Percentiles rank a stretch among this genome's conserved stretches.
Conservation (phyloP, 441 rosid genomes). For the Pelargonium cotyledonis region DNA sequence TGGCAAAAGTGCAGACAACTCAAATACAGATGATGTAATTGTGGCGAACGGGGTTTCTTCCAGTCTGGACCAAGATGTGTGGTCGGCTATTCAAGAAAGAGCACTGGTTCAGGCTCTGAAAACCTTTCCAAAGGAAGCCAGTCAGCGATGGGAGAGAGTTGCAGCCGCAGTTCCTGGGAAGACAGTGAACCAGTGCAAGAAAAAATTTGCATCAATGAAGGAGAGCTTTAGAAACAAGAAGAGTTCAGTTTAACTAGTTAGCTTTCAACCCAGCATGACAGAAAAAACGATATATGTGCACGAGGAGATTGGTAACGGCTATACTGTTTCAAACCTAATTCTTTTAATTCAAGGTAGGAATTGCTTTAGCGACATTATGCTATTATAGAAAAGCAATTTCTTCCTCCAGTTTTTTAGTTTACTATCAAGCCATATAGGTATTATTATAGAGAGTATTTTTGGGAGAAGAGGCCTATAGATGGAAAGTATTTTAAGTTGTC, state of each 20-base stretch:
- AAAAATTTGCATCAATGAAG: slow-evolving; percentile 71
- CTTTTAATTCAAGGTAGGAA: not conserved
- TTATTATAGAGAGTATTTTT: slow-evolving; percentile 2
- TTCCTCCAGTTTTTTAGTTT: not conserved
- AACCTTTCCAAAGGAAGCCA: slow-evolving; percentile 85
- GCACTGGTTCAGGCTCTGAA: slow-evolving; percentile 93
- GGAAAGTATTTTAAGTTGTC: slow-evolving; percentile 3
- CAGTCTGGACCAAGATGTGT: slow-evolving; percentile 61
- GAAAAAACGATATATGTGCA: not conserved
- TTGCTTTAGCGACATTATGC: not conserved
- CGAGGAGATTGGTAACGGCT: slow-evolving; percentile 9
- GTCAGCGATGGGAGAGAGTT: slow-evolving; percentile 95
- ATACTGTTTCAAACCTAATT: not conserved
- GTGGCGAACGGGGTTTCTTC: slow-evolving; percentile 34
- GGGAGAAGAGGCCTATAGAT: slow-evolving; percentile 8
- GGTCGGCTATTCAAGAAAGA: slow-evolving; percentile 92
- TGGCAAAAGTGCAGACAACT: slow-evolving; percentile 28
- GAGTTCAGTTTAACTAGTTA: slow-evolving; percentile 28
- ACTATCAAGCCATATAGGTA: not conserved
- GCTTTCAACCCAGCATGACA: not conserved
- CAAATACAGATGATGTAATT: slow-evolving; percentile 29
- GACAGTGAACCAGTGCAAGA: slow-evolving; percentile 87
- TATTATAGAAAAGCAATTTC: not conserved
- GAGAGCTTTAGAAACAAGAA: slow-evolving; percentile 86
- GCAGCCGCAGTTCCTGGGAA: slow-evolving; percentile 95